phyloP scores from a whole-genome alignment of 163 green algal species.

The Dunaliella salina region DNA sequence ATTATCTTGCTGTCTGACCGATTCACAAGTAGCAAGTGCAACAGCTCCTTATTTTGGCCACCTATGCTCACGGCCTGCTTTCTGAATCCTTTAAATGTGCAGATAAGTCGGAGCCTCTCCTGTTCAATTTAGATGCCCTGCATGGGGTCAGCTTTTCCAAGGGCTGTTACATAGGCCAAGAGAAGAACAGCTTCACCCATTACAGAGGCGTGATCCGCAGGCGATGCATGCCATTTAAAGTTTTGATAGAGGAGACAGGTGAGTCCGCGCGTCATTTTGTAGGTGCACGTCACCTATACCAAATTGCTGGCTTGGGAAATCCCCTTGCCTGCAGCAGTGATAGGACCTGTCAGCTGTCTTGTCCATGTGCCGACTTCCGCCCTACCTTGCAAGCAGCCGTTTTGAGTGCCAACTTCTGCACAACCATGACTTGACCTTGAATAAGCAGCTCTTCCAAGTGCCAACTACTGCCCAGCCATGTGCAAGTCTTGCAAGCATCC shows the following conservation, averaged over 20 bases:
- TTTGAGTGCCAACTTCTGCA: too few species aligned
- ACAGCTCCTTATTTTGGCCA: too few species aligned
- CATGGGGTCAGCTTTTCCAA: slow-evolving; percentile 90
- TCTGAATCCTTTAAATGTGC: background rate
- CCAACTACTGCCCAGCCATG: too few species aligned
- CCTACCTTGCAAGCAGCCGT: background rate
- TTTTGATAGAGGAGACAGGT: background rate
- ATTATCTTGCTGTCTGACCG: too few species aligned
- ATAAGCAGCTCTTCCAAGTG: too few species aligned
- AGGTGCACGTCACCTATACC: too few species aligned
- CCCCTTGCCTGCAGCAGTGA: background rate
- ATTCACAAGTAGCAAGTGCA: too few species aligned
- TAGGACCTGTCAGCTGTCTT: background rate
- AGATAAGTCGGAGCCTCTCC: slow-evolving; percentile 72
- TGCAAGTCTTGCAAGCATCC: too few species aligned
- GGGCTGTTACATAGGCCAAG: slow-evolving; percentile 97
- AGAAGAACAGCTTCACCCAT: slow-evolving; percentile 53
- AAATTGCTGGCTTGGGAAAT: background rate
- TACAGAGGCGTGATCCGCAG: slow-evolving; percentile 75
- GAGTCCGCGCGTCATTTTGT: background rate
- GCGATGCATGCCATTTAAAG: slow-evolving; percentile 67
- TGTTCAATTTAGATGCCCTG: slow-evolving; percentile 92
- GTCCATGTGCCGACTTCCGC: background rate
- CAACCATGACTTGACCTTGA: too few species aligned
- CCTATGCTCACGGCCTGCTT: too few species aligned